A percentile compares a stretch with the other conserved stretches of the same genome.
These are phyloP conservation scores for Marvania coccoides DNA, from an alignment of 139 green algal species.

Conservation along the genomic window DNA sequence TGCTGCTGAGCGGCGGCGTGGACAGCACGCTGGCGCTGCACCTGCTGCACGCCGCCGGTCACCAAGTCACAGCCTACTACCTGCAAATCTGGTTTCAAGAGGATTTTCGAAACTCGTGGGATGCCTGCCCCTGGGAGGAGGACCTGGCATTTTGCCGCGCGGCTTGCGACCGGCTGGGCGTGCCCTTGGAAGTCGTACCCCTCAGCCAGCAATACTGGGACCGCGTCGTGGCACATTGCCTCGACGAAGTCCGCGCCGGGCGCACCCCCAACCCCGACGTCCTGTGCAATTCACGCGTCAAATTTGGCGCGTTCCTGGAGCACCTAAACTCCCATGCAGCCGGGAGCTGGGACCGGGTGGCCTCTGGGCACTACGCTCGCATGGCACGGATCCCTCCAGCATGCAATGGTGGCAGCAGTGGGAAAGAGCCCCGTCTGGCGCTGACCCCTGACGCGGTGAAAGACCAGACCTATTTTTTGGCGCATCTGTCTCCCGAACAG, in stretches of 20 bases:
- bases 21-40: constrained; percentile 89
- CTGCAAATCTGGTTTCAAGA: constrained; percentile 93
- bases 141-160: constrained; percentile 80
- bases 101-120: constrained; percentile 95
- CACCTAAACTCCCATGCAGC: constrained; percentile 44
- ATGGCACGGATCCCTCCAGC: constrained; percentile 8
- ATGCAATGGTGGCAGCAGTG: neutral
- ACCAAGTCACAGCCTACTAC: constrained; percentile 79
- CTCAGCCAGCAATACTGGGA: constrained; percentile 86
- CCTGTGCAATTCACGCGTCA: constrained; percentile 90
- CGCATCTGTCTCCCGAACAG: constrained; percentile 64
- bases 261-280: constrained; percentile 97
- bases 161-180: constrained; percentile 43
- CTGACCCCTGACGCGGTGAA: constrained; percentile 77
- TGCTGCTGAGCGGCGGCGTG: constrained; percentile 91
- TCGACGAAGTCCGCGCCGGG: constrained; percentile 76
- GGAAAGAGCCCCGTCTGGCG: constrained; percentile 22
- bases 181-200: constrained; percentile 76
- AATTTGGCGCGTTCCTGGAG: constrained; percentile 91
- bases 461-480: constrained; percentile 93
- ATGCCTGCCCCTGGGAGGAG: constrained; percentile 94
- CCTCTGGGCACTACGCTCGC: constrained; percentile 73
- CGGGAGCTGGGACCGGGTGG: constrained; percentile 57
- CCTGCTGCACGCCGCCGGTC: constrained; percentile 73
- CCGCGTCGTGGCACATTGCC: constrained; percentile 72